Evolutionary conservation across 805 yeast genomes (phyloP).

Genomic region (Komagataella pseudopastoris): DNA sequence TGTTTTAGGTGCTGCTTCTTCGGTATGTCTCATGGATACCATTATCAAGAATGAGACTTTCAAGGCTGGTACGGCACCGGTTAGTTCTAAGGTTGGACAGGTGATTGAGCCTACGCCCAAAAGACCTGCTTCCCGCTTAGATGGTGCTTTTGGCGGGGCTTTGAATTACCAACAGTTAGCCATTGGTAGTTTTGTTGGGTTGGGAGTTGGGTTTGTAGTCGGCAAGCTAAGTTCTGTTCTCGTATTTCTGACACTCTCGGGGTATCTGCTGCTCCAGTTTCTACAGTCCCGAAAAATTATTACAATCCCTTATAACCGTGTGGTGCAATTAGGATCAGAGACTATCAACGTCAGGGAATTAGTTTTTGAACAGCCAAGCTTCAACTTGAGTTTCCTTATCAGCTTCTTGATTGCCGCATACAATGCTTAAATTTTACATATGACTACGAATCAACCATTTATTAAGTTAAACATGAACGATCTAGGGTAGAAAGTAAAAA

Average conservation of each 20-base stretch:
- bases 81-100: not conserved
- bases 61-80: not conserved
- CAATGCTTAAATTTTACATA: conserved; percentile 16
- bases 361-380: conserved; percentile 46
- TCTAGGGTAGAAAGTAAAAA: not conserved
- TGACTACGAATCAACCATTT: not conserved
- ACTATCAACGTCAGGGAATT: conserved; percentile 33
- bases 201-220: conserved; percentile 41
- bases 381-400: conserved; percentile 40
- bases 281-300: conserved; percentile 42
- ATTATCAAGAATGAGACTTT: not conserved
- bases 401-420: conserved; percentile 49
- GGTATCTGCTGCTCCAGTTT: conserved; percentile 31
- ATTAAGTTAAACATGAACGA: not conserved
- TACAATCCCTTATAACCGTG: conserved; percentile 24
- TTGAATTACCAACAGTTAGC: conserved; percentile 50
- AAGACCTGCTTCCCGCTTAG: not conserved
- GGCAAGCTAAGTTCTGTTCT: conserved; percentile 47
- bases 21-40: not conserved
- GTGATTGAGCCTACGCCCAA: not conserved
- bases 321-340: conserved; percentile 21
- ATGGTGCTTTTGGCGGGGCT: conserved; percentile 22
- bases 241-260: conserved; percentile 33
- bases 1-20: not conserved
- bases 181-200: conserved; percentile 49